These are phyloP conservation scores for Monascus purpureus DNA, from an alignment of 495 filamentous ascomycete species.

Conservation along the genomic window DNA sequence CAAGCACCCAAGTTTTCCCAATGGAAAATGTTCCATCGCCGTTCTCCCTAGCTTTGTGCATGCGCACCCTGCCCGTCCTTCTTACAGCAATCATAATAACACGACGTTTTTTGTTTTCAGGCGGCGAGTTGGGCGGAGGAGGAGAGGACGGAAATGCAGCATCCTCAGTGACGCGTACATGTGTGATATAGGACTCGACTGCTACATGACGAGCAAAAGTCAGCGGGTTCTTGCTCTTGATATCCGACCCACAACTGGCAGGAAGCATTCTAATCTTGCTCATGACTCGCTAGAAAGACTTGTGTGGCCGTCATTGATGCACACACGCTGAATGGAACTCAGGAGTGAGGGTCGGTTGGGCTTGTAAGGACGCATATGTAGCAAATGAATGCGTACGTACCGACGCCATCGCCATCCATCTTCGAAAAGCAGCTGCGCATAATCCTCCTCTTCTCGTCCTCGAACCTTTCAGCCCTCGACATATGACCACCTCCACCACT, in stretches of 20 bases:
- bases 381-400: constrained; percentile 39
- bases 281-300: too few species aligned
- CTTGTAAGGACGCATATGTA: too few species aligned
- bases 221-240: too few species aligned
- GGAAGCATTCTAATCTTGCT: too few species aligned
- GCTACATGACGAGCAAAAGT: constrained; percentile 30
- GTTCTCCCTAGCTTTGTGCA: constrained; percentile 96
- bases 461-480: constrained; percentile 77
- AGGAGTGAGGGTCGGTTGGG: too few species aligned
- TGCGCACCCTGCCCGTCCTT: constrained; percentile 78
- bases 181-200: constrained; percentile 92
- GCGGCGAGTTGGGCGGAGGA: constrained; percentile 55
- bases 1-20: constrained; percentile 92
- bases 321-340: too few species aligned
- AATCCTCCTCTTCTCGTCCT: constrained; percentile 90
- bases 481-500: constrained; percentile 20
- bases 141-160: constrained; percentile 70
- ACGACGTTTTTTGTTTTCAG: constrained; percentile 70
- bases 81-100: constrained; percentile 86
- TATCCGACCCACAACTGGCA: too few species aligned
- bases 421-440: constrained; percentile 85
- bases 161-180: constrained; percentile 82
- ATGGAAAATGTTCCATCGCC: constrained; percentile 88
- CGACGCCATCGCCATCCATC: constrained; percentile 65
- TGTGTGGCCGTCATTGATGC: too few species aligned